A percentile compares a stretch with the other conserved stretches of the same genome.
Evolutionary conservation across 1,284 basidiomycete genomes (phyloP).

Genomic region (Abortiporus biennis): DNA sequence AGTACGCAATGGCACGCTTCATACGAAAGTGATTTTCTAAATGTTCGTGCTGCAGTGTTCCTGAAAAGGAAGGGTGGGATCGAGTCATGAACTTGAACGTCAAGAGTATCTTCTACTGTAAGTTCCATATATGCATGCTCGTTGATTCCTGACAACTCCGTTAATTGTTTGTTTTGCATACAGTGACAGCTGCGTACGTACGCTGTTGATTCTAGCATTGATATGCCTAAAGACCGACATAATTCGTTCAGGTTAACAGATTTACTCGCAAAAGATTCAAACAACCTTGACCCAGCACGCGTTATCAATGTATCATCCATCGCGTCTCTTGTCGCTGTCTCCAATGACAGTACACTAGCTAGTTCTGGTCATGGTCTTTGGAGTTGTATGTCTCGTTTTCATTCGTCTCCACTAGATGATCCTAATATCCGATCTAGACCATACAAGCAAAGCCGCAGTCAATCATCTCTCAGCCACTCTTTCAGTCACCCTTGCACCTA

Average conservation of each 20-base stretch:
- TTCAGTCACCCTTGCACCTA: conserved; percentile 60
- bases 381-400: conserved; percentile 55
- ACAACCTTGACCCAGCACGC: conserved; percentile 60
- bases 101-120: conserved; percentile 77
- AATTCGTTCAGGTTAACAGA: conserved; percentile 44
- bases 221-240: background rate
- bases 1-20: conserved; percentile 21
- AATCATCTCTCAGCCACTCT: conserved; percentile 79
- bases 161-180: background rate
- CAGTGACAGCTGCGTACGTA: conserved; percentile 63
- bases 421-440: conserved; percentile 39
- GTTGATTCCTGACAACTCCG: background rate
- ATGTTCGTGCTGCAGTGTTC: conserved; percentile 35
- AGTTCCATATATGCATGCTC: conserved; percentile 19
- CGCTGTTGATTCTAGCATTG: too few species aligned
- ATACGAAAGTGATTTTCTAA: background rate
- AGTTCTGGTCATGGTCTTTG: conserved; percentile 65
- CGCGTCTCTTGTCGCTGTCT: conserved; percentile 51
- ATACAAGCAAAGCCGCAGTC: conserved; percentile 77
- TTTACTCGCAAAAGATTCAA: conserved; percentile 62
- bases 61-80: conserved; percentile 82
- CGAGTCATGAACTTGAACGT: conserved; percentile 73
- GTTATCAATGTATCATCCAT: conserved; percentile 82
- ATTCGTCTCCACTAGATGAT: background rate
- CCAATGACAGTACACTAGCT: conserved; percentile 45